These are phyloP conservation scores for Paracorniculantispora psalliotae DNA, from an alignment of 2,329 filamentous ascomycete species.

Conservation along the genomic window DNA sequence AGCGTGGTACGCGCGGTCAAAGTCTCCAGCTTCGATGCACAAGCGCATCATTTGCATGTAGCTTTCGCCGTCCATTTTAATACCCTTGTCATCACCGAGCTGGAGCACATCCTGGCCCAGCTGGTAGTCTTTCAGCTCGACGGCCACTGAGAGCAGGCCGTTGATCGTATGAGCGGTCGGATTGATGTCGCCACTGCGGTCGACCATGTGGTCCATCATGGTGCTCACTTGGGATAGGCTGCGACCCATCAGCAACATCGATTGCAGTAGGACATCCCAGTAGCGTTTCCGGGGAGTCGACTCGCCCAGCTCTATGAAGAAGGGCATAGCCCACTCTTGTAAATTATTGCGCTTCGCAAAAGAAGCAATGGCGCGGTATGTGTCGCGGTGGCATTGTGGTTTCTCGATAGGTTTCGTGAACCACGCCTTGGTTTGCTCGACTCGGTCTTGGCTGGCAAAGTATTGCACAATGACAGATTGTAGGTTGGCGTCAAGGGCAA, in stretches of 20 bases:
- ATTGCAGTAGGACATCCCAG: constrained; percentile 72
- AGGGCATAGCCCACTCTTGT: constrained; percentile 54
- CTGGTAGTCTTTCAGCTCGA: constrained; percentile 63
- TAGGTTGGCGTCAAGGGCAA: constrained; percentile 40
- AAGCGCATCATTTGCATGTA: constrained; percentile 72
- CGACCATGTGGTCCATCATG: constrained; percentile 70
- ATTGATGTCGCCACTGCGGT: constrained; percentile 43
- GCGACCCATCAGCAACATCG: constrained; percentile 63
- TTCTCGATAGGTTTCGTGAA: constrained; percentile 51
- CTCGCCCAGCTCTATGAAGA: constrained; percentile 51
- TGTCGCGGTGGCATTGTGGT: constrained; percentile 17
- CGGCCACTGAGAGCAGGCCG: constrained; percentile 65
- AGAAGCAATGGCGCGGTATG: constrained; percentile 27
- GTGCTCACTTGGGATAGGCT: constrained; percentile 45
- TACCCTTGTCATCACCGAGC: constrained; percentile 59
- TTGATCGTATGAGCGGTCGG: constrained; percentile 74
- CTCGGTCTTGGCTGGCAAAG: constrained; percentile 53
- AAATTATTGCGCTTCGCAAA: constrained; percentile 58
- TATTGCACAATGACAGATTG: constrained; percentile 56
- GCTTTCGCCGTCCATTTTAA: constrained; percentile 64
- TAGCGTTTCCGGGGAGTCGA: constrained; percentile 45
- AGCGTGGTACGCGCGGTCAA: constrained; percentile 62
- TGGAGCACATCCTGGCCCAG: constrained; percentile 69
- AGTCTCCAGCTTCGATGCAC: constrained; percentile 65
- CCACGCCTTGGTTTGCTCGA: constrained; percentile 62